These are phyloP conservation scores for Ophiostoma sp. DNA, from an alignment of 2,329 filamentous ascomycete species.

Conservation along the genomic window DNA sequence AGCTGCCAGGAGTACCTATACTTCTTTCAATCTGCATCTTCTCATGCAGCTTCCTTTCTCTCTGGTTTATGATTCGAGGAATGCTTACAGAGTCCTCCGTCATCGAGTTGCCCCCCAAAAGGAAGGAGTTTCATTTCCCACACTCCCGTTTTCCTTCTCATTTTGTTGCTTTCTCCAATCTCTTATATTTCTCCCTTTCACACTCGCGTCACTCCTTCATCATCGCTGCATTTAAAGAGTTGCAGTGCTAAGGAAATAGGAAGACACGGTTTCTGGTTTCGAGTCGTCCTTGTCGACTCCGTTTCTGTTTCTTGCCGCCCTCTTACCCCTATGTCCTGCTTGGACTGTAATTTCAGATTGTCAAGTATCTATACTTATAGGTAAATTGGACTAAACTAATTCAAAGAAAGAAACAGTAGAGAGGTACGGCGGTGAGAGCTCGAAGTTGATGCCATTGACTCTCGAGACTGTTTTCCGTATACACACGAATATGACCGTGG, in stretches of 20 bases:
- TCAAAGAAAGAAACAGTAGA: background rate
- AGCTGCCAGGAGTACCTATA: background rate
- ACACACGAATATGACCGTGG: background rate
- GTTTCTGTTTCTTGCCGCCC: background rate
- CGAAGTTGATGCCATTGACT: background rate
- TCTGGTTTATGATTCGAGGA: background rate
- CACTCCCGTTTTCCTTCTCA: background rate
- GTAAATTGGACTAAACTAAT: background rate
- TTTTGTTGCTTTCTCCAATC: background rate
- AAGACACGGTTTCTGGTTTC: conserved; percentile 5
- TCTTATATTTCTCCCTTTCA: background rate
- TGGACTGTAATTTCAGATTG: background rate
- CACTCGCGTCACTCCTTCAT: conserved; percentile 3
- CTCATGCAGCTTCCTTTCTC: background rate
- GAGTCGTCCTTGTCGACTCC: background rate
- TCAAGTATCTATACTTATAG: background rate
- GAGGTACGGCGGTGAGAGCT: background rate
- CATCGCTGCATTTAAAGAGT: background rate
- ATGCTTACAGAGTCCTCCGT: background rate
- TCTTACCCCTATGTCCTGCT: conserved; percentile 5
- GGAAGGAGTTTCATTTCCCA: conserved; percentile 7
- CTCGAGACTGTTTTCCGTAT: too few relatives aligned
- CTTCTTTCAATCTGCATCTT: background rate
- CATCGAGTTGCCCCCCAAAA: background rate
- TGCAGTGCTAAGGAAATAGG: background rate